Evolutionary conservation across 768 basidiomycete genomes (phyloP), one percentile per base, ranked within the genome.

Genomic region (Serendipita sp.): DNA sequence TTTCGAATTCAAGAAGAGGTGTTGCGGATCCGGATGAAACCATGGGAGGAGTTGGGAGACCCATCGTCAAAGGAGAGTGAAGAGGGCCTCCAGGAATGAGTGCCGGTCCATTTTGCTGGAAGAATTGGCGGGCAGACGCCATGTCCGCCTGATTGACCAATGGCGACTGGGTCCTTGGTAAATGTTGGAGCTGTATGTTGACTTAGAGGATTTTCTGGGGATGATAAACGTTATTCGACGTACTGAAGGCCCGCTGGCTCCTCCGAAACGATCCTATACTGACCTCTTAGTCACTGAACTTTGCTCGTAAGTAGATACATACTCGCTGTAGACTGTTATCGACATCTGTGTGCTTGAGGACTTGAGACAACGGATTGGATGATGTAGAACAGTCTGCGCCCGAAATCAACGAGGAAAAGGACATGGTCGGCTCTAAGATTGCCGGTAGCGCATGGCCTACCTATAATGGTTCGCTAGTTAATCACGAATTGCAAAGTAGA

Each of bases 321-420:
- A 89, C 91, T 77, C 89, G 85, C 70, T 94, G 91, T 34, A 95
- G 73, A 73, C 89, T 92, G 64, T 87, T 83, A 75, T 96, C 93
- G 1, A 83, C 85, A 65, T 92, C 90, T 7, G 90, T 83, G 70
- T 95, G 88, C 73, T 96, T 95, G 63, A 93, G 79, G 30, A 97
- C 86, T 69, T 91, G 87, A 2, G 89, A 84, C 30, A 98, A 78
- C 2, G 94, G 93, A 72, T 96, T 97, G 58, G 86, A 79, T 1
- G 85, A 78, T 18, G 85, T 81, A 11, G 86, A 88, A 74, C 93
- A 96, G 75, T 97, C 95, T 48, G 91, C 81, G 65, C 91, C 93
- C 66, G 90, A 91, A 67, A 92, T 82, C 45, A 92, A 77, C 65
- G 69, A 47, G 32, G 68, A 65, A 64, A 71, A 67, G 3, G 68